phyloP scores from a whole-genome alignment of 305 asterid genomes.

The Andrographis paniculata region DNA sequence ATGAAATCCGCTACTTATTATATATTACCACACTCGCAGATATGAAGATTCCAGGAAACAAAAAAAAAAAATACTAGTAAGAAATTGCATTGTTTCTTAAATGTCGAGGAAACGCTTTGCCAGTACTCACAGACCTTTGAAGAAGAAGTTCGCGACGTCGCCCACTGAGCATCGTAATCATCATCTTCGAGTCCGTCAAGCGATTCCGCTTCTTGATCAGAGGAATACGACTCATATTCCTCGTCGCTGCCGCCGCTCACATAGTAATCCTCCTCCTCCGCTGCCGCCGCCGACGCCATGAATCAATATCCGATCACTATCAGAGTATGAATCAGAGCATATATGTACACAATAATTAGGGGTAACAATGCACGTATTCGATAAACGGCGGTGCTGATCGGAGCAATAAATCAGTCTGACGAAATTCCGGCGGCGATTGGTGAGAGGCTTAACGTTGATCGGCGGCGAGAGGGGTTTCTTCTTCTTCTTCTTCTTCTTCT shows the following conservation, averaged over 20 bases:
- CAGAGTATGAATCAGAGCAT: conserved; percentile 3
- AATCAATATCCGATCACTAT: conserved; percentile 11
- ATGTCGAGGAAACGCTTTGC: conserved; percentile 4
- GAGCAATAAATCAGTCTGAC: conserved; percentile 18
- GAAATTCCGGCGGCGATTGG: conserved; percentile 8
- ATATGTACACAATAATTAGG: background rate
- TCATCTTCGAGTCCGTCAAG: conserved; percentile 58
- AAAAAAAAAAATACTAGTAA: background rate
- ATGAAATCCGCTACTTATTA: background rate
- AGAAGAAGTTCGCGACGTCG: conserved; percentile 39
- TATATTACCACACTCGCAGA: background rate
- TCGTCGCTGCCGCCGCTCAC: conserved; percentile 45
- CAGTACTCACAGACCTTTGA: conserved; percentile 41
- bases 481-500: too few relatives aligned
- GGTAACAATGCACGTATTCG: conserved; percentile 15
- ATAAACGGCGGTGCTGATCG: conserved; percentile 2
- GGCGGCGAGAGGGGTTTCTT: too few relatives aligned
- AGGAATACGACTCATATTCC: conserved; percentile 47
- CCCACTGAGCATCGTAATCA: conserved; percentile 39
- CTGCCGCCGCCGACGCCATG: too few relatives aligned
- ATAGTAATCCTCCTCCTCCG: conserved; percentile 50
- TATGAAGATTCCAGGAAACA: background rate
- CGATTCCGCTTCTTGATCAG: conserved; percentile 47
- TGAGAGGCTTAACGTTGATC: too few relatives aligned
- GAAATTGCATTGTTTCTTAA: conserved; percentile 7